phyloP scores from a whole-genome alignment of 1,284 basidiomycete genomes.

The Blastosporella zonata region DNA sequence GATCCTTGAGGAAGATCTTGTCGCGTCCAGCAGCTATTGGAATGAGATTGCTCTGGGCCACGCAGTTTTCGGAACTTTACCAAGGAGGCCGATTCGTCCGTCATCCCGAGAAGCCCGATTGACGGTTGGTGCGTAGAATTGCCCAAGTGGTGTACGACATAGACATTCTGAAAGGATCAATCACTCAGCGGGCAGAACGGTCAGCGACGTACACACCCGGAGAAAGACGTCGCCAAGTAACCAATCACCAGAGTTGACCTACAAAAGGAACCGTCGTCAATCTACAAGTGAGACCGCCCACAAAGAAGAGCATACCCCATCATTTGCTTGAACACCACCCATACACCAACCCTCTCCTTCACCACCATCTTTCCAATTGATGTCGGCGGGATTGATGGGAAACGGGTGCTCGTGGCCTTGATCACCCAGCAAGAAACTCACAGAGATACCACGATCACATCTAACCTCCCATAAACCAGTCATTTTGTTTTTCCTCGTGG shows the following conservation, averaged over 20 bases:
- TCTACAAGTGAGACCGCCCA: background rate
- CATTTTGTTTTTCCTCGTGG: conserved; percentile 36
- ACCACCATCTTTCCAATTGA: conserved; percentile 46
- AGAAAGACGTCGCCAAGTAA: conserved; percentile 57
- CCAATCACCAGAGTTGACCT: conserved; percentile 65
- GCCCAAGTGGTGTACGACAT: conserved; percentile 45
- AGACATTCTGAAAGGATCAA: conserved; percentile 43
- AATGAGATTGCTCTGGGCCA: conserved; percentile 40
- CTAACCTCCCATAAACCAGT: conserved; percentile 47
- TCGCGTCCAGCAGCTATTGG: conserved; percentile 16
- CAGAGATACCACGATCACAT: conserved; percentile 44
- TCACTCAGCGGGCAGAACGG: background rate
- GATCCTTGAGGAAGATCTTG: conserved; percentile 19
- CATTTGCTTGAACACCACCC: conserved; percentile 56
- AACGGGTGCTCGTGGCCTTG: conserved; percentile 37
- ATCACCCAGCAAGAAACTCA: conserved; percentile 48
- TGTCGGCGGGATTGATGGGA: conserved; percentile 48
- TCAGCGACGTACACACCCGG: conserved; percentile 36
- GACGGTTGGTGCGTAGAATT: conserved; percentile 40
- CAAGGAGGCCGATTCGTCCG: conserved; percentile 37
- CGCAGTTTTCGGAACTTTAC: conserved; percentile 40
- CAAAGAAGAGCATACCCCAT: conserved; percentile 36
- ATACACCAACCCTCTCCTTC: conserved; percentile 48
- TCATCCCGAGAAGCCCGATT: conserved; percentile 48
- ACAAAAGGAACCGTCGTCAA: background rate